phyloP scores from a whole-genome alignment of 371 early-diverging fungal species.

The Rhizopus stolonifer region DNA sequence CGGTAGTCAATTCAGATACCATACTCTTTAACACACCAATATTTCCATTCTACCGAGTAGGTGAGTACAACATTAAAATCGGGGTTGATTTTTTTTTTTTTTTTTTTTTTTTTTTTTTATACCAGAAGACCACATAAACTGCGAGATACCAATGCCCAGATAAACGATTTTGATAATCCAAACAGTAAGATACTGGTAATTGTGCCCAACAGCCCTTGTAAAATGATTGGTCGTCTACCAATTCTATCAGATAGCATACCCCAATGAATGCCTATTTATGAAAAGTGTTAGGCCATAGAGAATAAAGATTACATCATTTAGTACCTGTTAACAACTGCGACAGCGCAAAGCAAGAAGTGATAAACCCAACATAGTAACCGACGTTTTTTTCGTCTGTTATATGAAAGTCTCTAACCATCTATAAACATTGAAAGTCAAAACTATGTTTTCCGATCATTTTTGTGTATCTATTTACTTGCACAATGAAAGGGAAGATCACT shows the following conservation, averaged over 20 bases:
- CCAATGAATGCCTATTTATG: slow-evolving; percentile 51
- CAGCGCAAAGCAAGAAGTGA: slow-evolving; percentile 64
- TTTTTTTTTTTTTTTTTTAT: slow-evolving; percentile 19
- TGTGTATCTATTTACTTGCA: slow-evolving; percentile 28
- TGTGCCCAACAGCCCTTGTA: slow-evolving; percentile 79
- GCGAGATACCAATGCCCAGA: slow-evolving; percentile 68
- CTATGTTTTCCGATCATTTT: slow-evolving; percentile 13
- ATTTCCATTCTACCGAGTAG: slow-evolving; percentile 57
- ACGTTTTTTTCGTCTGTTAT: slow-evolving; percentile 53
- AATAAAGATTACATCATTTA: not conserved
- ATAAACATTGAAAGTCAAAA: slow-evolving; percentile 7
- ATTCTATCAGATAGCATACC: slow-evolving; percentile 68
- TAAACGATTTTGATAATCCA: slow-evolving; percentile 68
- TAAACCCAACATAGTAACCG: slow-evolving; percentile 66
- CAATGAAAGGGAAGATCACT: slow-evolving; percentile 61
- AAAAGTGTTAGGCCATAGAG: not conserved
- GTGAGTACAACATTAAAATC: slow-evolving; percentile 13
- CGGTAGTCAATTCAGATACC: slow-evolving; percentile 79
- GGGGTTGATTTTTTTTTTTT: too few relatives aligned
- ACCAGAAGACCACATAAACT: slow-evolving; percentile 70
- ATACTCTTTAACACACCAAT: slow-evolving; percentile 86
- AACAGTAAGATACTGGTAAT: slow-evolving; percentile 67
- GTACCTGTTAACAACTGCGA: slow-evolving; percentile 60
- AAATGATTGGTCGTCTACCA: slow-evolving; percentile 73
- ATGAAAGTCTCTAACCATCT: slow-evolving; percentile 64